phyloP scores from a whole-genome alignment of 2,329 filamentous ascomycete genomes.

The Apiospora malaysiana region DNA sequence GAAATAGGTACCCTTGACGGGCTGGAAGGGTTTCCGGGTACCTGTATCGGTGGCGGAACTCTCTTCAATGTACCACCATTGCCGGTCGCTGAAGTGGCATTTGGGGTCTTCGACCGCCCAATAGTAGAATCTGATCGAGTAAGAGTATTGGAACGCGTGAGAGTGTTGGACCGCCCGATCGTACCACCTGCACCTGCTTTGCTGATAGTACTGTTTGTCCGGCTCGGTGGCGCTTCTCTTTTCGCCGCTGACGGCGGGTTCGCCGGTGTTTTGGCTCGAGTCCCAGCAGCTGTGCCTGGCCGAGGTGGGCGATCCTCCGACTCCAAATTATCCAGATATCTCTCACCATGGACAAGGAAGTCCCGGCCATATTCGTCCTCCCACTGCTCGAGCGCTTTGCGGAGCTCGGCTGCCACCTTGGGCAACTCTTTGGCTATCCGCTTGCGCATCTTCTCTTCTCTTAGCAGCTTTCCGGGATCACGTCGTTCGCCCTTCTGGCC shows the following conservation, averaged over 20 bases:
- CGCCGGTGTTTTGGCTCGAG: slow-evolving; percentile 78
- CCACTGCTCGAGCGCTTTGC: slow-evolving; percentile 81
- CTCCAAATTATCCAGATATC: slow-evolving; percentile 87
- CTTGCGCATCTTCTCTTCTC: slow-evolving; percentile 99
- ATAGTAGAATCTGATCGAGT: no score
- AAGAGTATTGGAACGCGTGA: slow-evolving; percentile 41
- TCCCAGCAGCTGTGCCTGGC: slow-evolving; percentile 50
- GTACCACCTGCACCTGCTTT: neutral
- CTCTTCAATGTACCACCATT: slow-evolving; percentile 38
- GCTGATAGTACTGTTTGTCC: slow-evolving; percentile 43
- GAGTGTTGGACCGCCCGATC: slow-evolving; percentile 37
- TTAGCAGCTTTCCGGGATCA: slow-evolving; percentile 89
- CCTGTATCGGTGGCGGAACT: slow-evolving; percentile 34
- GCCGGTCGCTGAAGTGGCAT: slow-evolving; percentile 41
- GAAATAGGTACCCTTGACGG: slow-evolving; percentile 71
- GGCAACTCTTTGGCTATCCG: slow-evolving; percentile 94
- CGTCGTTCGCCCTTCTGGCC: slow-evolving; percentile 93
- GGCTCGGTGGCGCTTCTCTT: slow-evolving; percentile 40
- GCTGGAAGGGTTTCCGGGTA: slow-evolving; percentile 44
- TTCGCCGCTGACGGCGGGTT: slow-evolving; percentile 57
- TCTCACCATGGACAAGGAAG: slow-evolving; percentile 90
- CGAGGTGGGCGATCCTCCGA: slow-evolving; percentile 62
- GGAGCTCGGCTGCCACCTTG: slow-evolving; percentile 85
- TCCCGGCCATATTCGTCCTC: slow-evolving; percentile 94
- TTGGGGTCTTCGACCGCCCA: slow-evolving; percentile 56